Evolutionary conservation across 306 rosid species (phyloP), one percentile per base, ranked within the genome.

Genomic region (Alnus glutinosa): DNA sequence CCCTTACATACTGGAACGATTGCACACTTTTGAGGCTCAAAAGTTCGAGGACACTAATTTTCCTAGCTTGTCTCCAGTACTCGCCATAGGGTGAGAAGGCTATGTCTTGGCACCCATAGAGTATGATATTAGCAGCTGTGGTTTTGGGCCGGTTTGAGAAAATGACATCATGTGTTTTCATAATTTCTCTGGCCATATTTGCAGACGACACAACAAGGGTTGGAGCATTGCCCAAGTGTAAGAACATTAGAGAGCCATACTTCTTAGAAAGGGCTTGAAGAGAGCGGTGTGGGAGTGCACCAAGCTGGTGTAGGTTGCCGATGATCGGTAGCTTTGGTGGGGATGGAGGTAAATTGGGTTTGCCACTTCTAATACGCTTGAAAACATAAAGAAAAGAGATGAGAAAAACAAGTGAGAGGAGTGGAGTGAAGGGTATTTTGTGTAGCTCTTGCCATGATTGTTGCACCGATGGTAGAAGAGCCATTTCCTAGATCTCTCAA

Each of bases 201-300:
- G 81, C 81, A 30, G 88, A 82, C 9, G 88, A 85, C 51, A 81
- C 80, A 16, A 85, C 73, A 11, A 81, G 72, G 16, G 76, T 55
- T n/a, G 75, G 83, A 7, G 19, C 34, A 11, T 28, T 57, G 64
- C 80, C 80, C 6, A 76, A 49, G 44, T 75, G 46, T 39, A 75
- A 28, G 73, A 70, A 75, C 58, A 39, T 77, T 1, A 81, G 5
- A 23, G 80, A 80, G 46, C 77, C 80, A 28, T 49, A 58, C 55
- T 75, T 70, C 2, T 7, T n/a, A 1, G 84, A 75, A 2, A 48
- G 58, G 1, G 69, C 83, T 54, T 14, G 51, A 19, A 85, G 72
- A 18, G 83, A 78, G 15, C 75, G 83, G 74, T 81, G 73, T 5
- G 78, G 78, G 7, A n/a, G 49, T 9, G 64, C 44, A 44, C 83